Conservation (phyloP, 2,329 filamentous ascomycete species). For the Xylaria hypoxylon region DNA sequence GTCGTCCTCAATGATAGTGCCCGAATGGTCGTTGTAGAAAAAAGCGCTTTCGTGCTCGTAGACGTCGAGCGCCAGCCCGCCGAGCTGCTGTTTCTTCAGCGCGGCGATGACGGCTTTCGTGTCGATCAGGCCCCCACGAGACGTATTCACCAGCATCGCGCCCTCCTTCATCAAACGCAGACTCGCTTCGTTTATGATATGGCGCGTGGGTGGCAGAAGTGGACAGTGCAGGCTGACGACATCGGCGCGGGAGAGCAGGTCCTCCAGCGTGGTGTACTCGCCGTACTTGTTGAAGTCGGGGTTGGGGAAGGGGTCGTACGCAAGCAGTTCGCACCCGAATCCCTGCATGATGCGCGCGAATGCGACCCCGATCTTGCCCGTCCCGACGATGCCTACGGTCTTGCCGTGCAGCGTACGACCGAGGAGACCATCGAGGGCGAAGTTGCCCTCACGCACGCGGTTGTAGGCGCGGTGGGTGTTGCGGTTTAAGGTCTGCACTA, state of each 20-base stretch:
- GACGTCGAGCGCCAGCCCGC: constrained; percentile 74
- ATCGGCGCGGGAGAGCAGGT: constrained; percentile 67
- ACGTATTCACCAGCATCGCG: constrained; percentile 75
- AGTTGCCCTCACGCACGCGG: constrained; percentile 76
- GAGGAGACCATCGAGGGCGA: constrained; percentile 72
- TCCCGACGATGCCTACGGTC: constrained; percentile 74
- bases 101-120: constrained; percentile 69
- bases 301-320: constrained; percentile 67
- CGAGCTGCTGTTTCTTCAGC: constrained; percentile 70
- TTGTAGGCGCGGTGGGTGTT: constrained; percentile 76
- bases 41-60: constrained; percentile 73
- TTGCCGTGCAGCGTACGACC: constrained; percentile 71
- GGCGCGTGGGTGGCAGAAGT: constrained; percentile 67
- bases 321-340: constrained; percentile 72
- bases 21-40: constrained; percentile 75
- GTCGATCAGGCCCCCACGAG: constrained; percentile 73
- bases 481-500: constrained; percentile 75
- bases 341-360: constrained; percentile 71
- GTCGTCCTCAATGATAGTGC: constrained; percentile 74
- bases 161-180: constrained; percentile 68
- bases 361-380: constrained; percentile 73
- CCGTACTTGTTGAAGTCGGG: constrained; percentile 63
- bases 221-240: constrained; percentile 76
- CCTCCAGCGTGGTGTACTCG: constrained; percentile 64
- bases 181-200: constrained; percentile 68